Evolutionary conservation across 2,329 filamentous ascomycete species (phyloP).

Genomic region (Myriangium duriaei): DNA sequence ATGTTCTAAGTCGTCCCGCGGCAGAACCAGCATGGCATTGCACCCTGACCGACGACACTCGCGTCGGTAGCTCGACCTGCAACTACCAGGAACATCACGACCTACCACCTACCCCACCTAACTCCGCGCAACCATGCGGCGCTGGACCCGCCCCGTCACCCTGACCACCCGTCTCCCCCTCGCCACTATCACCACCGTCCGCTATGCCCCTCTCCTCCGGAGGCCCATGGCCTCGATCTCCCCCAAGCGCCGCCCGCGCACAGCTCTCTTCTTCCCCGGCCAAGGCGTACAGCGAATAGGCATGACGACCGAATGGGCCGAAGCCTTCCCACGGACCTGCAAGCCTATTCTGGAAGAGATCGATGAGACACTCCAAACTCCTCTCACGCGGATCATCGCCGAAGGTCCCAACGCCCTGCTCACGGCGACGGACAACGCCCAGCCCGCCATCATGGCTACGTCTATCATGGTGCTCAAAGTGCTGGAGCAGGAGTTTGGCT

Average conservation of each 20-base stretch:
- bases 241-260: slow-evolving; percentile 13
- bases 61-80: background rate
- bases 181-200: no score
- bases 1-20: background rate
- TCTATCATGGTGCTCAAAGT: slow-evolving; percentile 81
- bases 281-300: slow-evolving; percentile 26
- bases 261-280: slow-evolving; percentile 28
- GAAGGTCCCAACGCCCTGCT: slow-evolving; percentile 65
- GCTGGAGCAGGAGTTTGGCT: slow-evolving; percentile 73
- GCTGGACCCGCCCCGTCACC: no score
- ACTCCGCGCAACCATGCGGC: no score
- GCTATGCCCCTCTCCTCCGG: no score
- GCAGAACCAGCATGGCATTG: background rate
- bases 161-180: no score
- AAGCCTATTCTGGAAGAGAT: slow-evolving; percentile 73
- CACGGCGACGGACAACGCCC: slow-evolving; percentile 73
- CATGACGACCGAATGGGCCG: slow-evolving; percentile 55
- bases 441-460: slow-evolving; percentile 93
- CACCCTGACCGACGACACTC: background rate
- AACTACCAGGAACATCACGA: no score
- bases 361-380: slow-evolving; percentile 61
- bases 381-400: slow-evolving; percentile 65
- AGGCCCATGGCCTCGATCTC: background rate
- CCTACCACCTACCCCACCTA: no score
- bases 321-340: slow-evolving; percentile 69